Evolutionary conservation across 2,329 filamentous ascomycete genomes (phyloP), one percentile per base, ranked within the genome.

Genomic region (Orbilia oligospora): DNA sequence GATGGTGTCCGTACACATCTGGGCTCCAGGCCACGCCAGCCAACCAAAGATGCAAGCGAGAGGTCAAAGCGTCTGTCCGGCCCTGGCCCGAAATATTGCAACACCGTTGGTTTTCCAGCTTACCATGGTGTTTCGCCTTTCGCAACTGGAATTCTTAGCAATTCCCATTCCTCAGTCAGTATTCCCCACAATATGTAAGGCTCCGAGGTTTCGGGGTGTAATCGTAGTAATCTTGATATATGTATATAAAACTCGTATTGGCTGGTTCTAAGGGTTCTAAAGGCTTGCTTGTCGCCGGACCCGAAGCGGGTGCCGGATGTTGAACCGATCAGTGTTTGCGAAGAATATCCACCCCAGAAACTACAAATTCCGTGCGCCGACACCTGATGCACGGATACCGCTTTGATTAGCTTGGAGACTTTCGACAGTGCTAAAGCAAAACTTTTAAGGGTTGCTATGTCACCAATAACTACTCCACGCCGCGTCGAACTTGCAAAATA

Each of bases 1-100:
- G 1, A 14, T 46, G 16, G 9, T n/a, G 41, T 46, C 3, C 16
- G 16, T 14, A 18, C 3, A 46, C 16, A 12, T 16, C 3, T 46
- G 16, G 9, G 16, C n/a, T n/a, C 14, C 6, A 3, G 33, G 33
- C 55, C 55, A 61, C 55, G 36, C 12, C 27, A 30, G 36, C 12
- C 27, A 30, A 41, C 55, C 55, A 58, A 5, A 22, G 8, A 36
- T 20, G 9, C 55, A 41, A 24, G 55, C 33, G 56, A 22, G 38
- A 41, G 51, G 53, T 44, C 56, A 24, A 44, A 61, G 56, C 56
- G 56, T n/a, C 20, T 27, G 16, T 27, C 27, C 44, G 5, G 10
- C 36, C 10, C n/a, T n/a, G n/a, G n/a, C n/a, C 30, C 36, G n/a
- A 30, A 61, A 61, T 61, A 61, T 58, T 61, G 56, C 56, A 61